Base-by-base conservation (phyloP, 2,329 filamentous ascomycete genomes). In the Kalaharituber pfeilii region DNA sequence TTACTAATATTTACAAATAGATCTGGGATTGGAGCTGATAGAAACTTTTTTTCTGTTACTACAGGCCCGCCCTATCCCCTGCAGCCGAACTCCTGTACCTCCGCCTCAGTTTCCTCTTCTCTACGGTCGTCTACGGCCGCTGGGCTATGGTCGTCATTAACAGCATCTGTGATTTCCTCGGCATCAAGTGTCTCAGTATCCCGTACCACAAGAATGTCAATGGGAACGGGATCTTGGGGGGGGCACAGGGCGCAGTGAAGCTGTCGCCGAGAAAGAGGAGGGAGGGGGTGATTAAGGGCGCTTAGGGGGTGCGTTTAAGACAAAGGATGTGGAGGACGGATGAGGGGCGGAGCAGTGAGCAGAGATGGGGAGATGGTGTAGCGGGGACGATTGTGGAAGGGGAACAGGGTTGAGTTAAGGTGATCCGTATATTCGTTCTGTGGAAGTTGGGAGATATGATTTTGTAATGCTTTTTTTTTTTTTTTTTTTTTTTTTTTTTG, bases 101-200 rank as follows among this genome's bases (percentile, higher is more conserved):
- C 22, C 80, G 85, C 64, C 79, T 73, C 0, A 96, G 94, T 70
- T 82, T 96, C 58, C 64, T 84, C 50, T 91, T 95, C 67, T 81
- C 88, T 1, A 71, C 81, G 47, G 71, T 88, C n/a, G 84, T 86
- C 2, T 98, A 98, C 69, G 88, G 84, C 68, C 79, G 84, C 62
- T 98, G 91, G 91, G 91, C 91, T 0, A 82, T 84, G 64, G 73
- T 94, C 42, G 88, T 96, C 49, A 86, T 94, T 64, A 84, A 81
- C 59, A 84, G 83, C 66, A 96, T 98, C 64, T 96, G 91, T 71
- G 76, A 81, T 53, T 96, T 84, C 69, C 72, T 98, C 24, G 87
- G 86, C 58, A 98, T 98, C 73, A 91, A 89, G 66, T 94, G 89
- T 65, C 71, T 98, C 61, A 96, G 88, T 0, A 95, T 98, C 57